Conservation (phyloP, 306 rosid genomes). For the Gynostemma pentaphyllum region DNA sequence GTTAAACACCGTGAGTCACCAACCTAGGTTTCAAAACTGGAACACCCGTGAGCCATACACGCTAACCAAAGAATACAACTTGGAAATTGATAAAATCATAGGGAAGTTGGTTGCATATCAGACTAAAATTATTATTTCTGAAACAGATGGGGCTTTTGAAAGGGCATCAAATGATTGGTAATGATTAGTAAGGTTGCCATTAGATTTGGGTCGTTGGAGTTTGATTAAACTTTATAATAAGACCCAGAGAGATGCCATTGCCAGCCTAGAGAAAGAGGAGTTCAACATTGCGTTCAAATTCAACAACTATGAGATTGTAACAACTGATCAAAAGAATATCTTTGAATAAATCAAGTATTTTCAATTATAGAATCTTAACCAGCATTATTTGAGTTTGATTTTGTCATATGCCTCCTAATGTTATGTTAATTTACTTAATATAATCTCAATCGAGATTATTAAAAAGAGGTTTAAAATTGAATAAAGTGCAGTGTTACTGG, state of each 20-base stretch:
- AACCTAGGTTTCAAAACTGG: too few species aligned
- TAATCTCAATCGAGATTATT: too few species aligned
- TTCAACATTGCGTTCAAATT: constrained; percentile 10
- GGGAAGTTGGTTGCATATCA: background rate
- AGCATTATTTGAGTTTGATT: too few species aligned
- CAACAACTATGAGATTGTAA: constrained; percentile 4
- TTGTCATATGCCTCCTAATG: too few species aligned
- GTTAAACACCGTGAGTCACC: too few species aligned
- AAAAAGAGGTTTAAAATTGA: background rate
- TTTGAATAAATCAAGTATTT: constrained; percentile 2
- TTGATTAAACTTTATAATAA: background rate
- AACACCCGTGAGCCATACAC: too few species aligned
- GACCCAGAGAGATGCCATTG: background rate
- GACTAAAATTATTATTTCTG: background rate
- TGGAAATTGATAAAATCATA: background rate
- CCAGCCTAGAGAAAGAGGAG: background rate
- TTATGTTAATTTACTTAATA: too few species aligned
- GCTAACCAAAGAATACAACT: too few species aligned
- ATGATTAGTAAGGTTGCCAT: constrained; percentile 29
- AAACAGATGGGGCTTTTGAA: background rate
- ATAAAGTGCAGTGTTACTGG: background rate
- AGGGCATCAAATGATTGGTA: constrained; percentile 34
- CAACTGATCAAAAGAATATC: background rate
- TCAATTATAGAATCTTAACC: too few species aligned
- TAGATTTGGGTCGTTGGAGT: constrained; percentile 28